Evolutionary conservation across 192 early-diverging fungal species (phyloP).

Genomic region (Entomortierella parvispora): DNA sequence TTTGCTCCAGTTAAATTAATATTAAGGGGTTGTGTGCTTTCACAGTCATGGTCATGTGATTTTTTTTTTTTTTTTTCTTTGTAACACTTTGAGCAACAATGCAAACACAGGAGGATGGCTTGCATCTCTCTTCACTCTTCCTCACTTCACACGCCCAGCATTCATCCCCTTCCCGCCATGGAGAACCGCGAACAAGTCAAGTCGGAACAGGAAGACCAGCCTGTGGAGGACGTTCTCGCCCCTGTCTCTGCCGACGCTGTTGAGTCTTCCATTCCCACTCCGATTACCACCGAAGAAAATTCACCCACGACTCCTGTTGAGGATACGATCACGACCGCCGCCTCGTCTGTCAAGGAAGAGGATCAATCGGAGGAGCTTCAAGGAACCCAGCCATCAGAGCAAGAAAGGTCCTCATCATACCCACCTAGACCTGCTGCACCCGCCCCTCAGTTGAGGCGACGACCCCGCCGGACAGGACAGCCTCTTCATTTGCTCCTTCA

Average conservation of each 20-base stretch:
- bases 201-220: background rate
- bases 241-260: background rate
- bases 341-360: constrained; percentile 14
- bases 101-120: background rate
- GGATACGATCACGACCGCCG: background rate
- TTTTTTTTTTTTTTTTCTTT: too few relatives aligned
- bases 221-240: background rate
- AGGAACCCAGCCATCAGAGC: constrained; percentile 12
- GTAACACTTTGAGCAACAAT: background rate
- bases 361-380: too few relatives aligned
- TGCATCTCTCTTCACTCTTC: background rate
- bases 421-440: constrained; percentile 8
- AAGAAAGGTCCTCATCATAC: constrained; percentile 9
- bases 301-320: background rate
- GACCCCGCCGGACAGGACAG: constrained; percentile 46
- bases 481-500: constrained; percentile 50
- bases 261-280: constrained; percentile 11
- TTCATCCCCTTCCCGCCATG: too few relatives aligned
- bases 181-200: too few relatives aligned
- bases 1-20: too few relatives aligned
- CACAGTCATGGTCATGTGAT: too few relatives aligned
- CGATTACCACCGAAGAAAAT: constrained; percentile 2
- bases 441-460: constrained; percentile 23
- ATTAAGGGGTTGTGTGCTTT: too few relatives aligned
- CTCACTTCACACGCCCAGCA: too few relatives aligned